Evolutionary conservation across 164 flowering plant genomes (phyloP).

Genomic region (Tinospora cordifolia): DNA sequence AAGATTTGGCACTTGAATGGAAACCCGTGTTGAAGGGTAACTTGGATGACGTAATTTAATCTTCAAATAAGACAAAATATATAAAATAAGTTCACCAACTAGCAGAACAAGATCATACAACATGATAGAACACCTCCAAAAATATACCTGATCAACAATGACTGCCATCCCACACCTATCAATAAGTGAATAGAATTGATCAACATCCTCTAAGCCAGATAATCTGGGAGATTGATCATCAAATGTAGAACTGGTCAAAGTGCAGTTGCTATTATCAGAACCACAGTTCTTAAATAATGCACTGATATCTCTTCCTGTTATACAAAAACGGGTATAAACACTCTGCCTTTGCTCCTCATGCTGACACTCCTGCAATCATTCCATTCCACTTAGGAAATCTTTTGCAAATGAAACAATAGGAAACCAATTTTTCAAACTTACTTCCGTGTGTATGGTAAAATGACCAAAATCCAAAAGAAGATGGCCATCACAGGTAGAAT

Average conservation of each 20-base stretch:
- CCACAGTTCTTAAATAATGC: slow-evolving; percentile 66
- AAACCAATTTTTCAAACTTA: slow-evolving; percentile 21
- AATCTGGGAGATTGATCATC: slow-evolving; percentile 20
- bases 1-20: slow-evolving; percentile 90
- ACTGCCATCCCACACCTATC: slow-evolving; percentile 92
- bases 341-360: slow-evolving; percentile 55
- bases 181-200: slow-evolving; percentile 52
- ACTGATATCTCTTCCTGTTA: slow-evolving; percentile 92
- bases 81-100: not conserved
- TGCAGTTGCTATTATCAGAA: slow-evolving; percentile 34
- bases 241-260: slow-evolving; percentile 24
- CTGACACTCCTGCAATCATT: slow-evolving; percentile 47
- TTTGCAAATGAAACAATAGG: not conserved
- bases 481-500: slow-evolving; percentile 50
- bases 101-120: not conserved
- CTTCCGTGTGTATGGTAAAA: slow-evolving; percentile 82
- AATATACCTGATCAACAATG: slow-evolving; percentile 76
- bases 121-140: not conserved
- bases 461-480: slow-evolving; percentile 95
- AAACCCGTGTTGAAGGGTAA: slow-evolving; percentile 78
- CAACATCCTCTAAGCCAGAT: slow-evolving; percentile 28
- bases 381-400: slow-evolving; percentile 9
- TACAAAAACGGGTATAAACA: slow-evolving; percentile 78
- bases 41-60: slow-evolving; percentile 81
- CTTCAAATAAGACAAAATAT: slow-evolving; percentile 27